A percentile compares a stretch with the other conserved stretches of the same genome.
phyloP scores from a whole-genome alignment of 116 monocot genomes.

The Posidonia oceanica region DNA sequence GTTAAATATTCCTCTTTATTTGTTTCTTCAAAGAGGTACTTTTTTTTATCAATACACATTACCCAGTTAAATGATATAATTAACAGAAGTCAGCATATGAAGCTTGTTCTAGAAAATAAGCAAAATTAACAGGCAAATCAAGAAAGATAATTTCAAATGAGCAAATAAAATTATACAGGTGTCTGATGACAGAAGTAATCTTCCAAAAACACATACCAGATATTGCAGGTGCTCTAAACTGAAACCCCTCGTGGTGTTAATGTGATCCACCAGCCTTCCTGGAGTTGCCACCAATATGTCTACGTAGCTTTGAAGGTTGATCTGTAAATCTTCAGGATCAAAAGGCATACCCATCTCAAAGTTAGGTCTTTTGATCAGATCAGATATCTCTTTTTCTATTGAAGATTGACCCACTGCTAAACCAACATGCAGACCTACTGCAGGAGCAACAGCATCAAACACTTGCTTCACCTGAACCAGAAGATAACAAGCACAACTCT shows the following conservation, averaged over 20 bases:
- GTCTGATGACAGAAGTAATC: not conserved
- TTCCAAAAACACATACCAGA: conserved; percentile 42
- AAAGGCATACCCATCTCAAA: conserved; percentile 35
- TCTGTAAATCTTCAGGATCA: conserved; percentile 48
- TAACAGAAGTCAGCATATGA: no score
- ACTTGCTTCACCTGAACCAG: conserved; percentile 69
- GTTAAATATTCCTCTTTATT: no score
- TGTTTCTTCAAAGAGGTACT: no score
- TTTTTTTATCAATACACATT: no score
- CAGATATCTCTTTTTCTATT: conserved; percentile 70
- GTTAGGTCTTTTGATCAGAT: conserved; percentile 52
- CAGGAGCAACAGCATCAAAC: conserved; percentile 74
- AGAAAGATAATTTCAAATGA: not conserved
- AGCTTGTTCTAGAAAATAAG: not conserved
- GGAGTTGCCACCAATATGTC: conserved; percentile 97
- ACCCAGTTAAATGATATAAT: no score
- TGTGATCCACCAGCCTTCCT: conserved; percentile 95
- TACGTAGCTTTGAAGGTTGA: conserved; percentile 45
- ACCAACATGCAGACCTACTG: conserved; percentile 73
- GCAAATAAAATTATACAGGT: no score
- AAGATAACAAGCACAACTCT: not conserved
- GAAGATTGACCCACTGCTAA: conserved; percentile 95
- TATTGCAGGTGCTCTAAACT: conserved; percentile 78
- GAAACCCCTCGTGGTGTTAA: conserved; percentile 87
- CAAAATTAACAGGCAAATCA: not conserved